A percentile compares a stretch with the other conserved stretches of the same genome.
These are phyloP conservation scores for Limnanthes douglasii DNA, from an alignment of 345 rosid genomes.

Conservation along the genomic window DNA sequence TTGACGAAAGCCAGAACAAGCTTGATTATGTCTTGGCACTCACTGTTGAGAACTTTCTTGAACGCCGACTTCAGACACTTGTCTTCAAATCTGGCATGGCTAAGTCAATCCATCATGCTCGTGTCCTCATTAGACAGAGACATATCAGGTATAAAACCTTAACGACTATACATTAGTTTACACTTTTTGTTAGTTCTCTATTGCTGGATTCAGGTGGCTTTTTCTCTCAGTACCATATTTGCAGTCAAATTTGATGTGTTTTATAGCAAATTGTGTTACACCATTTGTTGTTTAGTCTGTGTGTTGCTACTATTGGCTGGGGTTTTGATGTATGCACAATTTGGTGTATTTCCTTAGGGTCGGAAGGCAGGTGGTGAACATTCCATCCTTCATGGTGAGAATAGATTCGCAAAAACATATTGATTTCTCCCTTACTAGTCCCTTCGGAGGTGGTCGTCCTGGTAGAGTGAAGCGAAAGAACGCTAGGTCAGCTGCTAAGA, in stretches of 20 bases:
- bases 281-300: neutral
- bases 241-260: neutral
- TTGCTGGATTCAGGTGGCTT: too few species aligned
- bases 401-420: constrained; percentile 26
- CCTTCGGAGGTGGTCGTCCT: constrained; percentile 27
- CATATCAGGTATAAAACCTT: constrained; percentile 28
- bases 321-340: too few species aligned
- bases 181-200: too few species aligned
- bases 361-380: constrained; percentile 28
- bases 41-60: constrained; percentile 35
- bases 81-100: constrained; percentile 47
- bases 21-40: constrained; percentile 49
- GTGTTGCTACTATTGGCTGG: neutral
- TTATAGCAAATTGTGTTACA: neutral
- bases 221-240: neutral
- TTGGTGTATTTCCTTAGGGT: too few species aligned
- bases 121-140: constrained; percentile 47
- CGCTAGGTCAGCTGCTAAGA: constrained; percentile 21
- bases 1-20: constrained; percentile 48
- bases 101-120: constrained; percentile 46
- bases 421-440: constrained; percentile 26
- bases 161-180: too few species aligned
- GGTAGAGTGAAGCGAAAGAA: constrained; percentile 35
- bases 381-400: constrained; percentile 28
- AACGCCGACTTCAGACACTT: constrained; percentile 25